phyloP scores from a whole-genome alignment of 2,329 filamentous ascomycete genomes.

The Aspergillus pseudotamarii region DNA sequence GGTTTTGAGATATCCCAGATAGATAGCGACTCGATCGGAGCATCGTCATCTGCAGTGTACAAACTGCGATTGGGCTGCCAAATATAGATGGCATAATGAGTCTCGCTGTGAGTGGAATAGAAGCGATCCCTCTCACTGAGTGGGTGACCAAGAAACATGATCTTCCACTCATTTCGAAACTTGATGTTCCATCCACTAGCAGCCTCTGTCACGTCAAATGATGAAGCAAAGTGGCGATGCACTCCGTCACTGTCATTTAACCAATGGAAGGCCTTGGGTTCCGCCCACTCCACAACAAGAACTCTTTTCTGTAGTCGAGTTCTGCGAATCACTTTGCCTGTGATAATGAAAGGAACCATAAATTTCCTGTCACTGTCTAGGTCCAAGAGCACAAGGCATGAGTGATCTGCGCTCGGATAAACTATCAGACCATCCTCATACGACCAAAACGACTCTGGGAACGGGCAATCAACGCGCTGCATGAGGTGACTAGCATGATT shows the following conservation, averaged over 20 bases:
- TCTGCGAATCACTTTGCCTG: conserved; percentile 56
- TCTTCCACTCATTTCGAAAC: conserved; percentile 63
- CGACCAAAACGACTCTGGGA: conserved; percentile 54
- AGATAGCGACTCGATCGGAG: conserved; percentile 60
- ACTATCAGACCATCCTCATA: conserved; percentile 61
- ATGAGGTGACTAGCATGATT: conserved; percentile 41
- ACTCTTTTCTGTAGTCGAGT: conserved; percentile 56
- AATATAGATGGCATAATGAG: conserved; percentile 64
- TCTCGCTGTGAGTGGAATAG: conserved; percentile 62
- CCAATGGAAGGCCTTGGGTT: conserved; percentile 54
- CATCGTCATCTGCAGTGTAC: conserved; percentile 57
- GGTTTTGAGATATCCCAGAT: conserved; percentile 62
- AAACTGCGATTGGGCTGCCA: conserved; percentile 62
- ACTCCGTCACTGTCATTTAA: conserved; percentile 55
- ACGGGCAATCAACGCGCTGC: conserved; percentile 36
- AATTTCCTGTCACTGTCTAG: conserved; percentile 49
- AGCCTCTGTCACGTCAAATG: conserved; percentile 52
- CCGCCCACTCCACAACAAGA: conserved; percentile 68
- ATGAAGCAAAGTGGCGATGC: conserved; percentile 62
- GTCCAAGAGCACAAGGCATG: conserved; percentile 52
- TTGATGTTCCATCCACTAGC: conserved; percentile 46
- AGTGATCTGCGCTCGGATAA: conserved; percentile 48
- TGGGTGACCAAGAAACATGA: conserved; percentile 60
- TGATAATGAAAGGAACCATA: conserved; percentile 55
- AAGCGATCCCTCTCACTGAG: conserved; percentile 62